Base-by-base conservation (phyloP, 225 moss, liverwort and hornwort species). In the Bryoerythrophyllum caledonicum region DNA sequence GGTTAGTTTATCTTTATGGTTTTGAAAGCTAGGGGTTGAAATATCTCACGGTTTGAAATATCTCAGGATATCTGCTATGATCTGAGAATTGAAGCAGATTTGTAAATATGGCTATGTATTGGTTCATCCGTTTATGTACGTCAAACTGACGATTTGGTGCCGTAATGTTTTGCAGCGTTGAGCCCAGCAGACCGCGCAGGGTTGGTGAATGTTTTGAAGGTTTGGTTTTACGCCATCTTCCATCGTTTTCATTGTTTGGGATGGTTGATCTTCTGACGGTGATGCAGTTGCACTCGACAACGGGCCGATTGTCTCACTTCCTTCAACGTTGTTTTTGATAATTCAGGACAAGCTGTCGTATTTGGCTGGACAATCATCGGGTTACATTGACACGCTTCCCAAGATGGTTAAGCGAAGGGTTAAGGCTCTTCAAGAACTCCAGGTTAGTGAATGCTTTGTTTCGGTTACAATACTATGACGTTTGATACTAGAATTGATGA, bases 141-240 rank as follows among this genome's bases (percentile, higher is more conserved):
- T 53, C 8, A 4, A 35, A 26, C 60, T 82, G 2, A 76, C 32
- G 32, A 58, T 38, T 30, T 3, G 1, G 69, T 21, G 14, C 10
- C 2, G 21, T 70, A 8, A 26, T 70, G 48, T 40, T 32, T 77
- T 72, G 72, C 86, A 94, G 92, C 86, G 38, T 84, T 96, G 63
- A 96, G 91, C 79, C 84, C 90, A 3, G 91, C 84, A 20, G 92
- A 94, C 78, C 92, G 89, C 19, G 91, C 87, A 9, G 90, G 90
- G 65, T 84, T 92, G 82, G 91, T 92, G 41, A 94, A 88, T 78
- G 94, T 92, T 23, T 80, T 94, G 59, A 96, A 94, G 92, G 96
- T 96, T 34, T 12, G 27, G 2, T 25, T 54, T 27, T 26, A 10
- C 19, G 8, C 21, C 34, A 10, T 38, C 30, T 63, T 2, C 11